Base-by-base conservation (phyloP, 2,329 filamentous ascomycete genomes). In the Diaporthe sp. region DNA sequence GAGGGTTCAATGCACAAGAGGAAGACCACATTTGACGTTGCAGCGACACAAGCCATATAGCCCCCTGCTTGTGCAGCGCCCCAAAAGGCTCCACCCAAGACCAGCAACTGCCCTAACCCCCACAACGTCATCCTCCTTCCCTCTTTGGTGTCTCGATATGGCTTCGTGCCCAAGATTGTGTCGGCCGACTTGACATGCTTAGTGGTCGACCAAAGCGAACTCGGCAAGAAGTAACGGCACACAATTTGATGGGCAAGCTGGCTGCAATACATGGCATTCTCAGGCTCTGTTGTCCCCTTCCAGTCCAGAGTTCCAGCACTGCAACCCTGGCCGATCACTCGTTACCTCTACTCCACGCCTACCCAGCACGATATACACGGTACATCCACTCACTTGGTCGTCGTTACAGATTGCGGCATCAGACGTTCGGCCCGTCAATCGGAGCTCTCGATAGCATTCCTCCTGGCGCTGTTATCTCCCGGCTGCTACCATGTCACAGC, bases 291-390 rank as follows among this genome's bases (percentile, higher is more conserved):
- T 57, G 15, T 58, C 10, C 20, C 20, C 2, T 10, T 15, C 31
- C 57, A 60, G 20, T 60, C 57, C 57, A n/a, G 25, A 53, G 49
- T 10, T 44, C 60, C 60, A 31, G 60, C 60, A 47, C 25, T 68
- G 63, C n/a, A 68, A 53, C 63, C 63, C 12, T 67, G 61, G 42
- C 61, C 31, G 25, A 67, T 67, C 61, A 67, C 61, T 67, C 61
- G 61, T 67, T 67, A 67, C 61, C 20, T 67, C 25, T 39, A 15
- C 47, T 67, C 61, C 61, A 37, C 28, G 39, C 60, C 17, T 37
- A 39, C 57, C 57, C 17, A 17, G 31, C 57, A 60, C 31, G 20
- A 20, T 10, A 39, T n/a, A 20, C 9, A 39, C 34, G 58, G 22
- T 37, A 60, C 58, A 39, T 13, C 34, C 57, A 39, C 22, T 15